Evolutionary conservation across 2,329 filamentous ascomycete genomes (phyloP), one percentile per base, ranked within the genome.

Genomic region (Sclerotinia sclerotiorum): DNA sequence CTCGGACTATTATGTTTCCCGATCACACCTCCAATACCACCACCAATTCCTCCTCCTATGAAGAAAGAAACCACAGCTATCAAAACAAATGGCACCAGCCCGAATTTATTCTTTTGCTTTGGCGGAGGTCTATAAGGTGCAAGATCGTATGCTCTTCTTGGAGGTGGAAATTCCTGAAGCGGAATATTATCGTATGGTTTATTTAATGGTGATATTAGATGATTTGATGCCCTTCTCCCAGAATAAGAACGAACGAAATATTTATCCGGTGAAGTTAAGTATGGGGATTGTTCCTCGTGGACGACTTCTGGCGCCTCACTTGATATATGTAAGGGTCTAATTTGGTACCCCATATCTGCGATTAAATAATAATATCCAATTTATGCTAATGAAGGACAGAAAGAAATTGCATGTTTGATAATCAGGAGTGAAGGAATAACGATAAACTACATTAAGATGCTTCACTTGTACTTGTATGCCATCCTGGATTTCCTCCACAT

Each of bases 31-130:
- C 71, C 71, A 57, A 71, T 55, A 21, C 70, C 71, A n/a, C 71
- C 71, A 1, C 70, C 71, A 48, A 72, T 64, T 48, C 68, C 71
- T 11, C 71, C 71, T 21, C 71, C 71, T 8, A 72, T 39, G 1
- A 71, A n/a, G 35, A 72, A 72, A 2, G 71, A 70, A 15, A 68
- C 29, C 19, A 70, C 27, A 52, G 63, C 60, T 11, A 72, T 29
- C 7, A 69, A n/a, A 19, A 70, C 15, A 29, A 69, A 68, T 39
- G 63, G 64, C 15, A 70, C 27, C 48, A 71, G 48, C 8, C 68
- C 68, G 13, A 68, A 48, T 24, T 49, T 65, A 24, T 46, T 65
- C 51, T 65, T 68, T 21, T 39, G 27, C 8, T 55, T 56, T 68
- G 66, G 51, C 10, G 58, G 24, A 27, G 60, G 39, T 39, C n/a